A percentile compares a stretch with the other conserved stretches of the same genome.
These are phyloP conservation scores for Kickxella alabastrina DNA, from an alignment of 192 early-diverging fungal species.

Conservation along the genomic window DNA sequence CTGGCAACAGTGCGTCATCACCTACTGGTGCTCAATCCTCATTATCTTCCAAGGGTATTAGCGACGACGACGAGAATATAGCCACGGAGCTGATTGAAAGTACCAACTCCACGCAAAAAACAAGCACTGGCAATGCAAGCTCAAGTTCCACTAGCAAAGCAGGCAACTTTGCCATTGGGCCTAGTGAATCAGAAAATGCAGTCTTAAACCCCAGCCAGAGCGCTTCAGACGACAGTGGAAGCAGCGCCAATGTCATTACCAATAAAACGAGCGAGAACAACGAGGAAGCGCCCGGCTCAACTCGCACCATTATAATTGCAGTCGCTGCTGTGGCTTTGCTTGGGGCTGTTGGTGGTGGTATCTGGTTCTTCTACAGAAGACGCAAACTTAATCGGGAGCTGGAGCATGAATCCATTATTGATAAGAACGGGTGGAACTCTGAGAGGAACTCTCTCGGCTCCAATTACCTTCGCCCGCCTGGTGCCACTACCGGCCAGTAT, in stretches of 20 bases:
- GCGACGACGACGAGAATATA: no score
- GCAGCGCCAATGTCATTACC: neutral
- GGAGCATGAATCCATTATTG: neutral
- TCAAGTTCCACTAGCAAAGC: no score
- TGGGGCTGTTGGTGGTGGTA: neutral
- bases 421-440: constrained; percentile 8
- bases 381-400: neutral
- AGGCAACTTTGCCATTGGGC: no score
- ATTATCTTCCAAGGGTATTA: no score
- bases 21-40: no score
- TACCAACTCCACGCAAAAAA: no score
- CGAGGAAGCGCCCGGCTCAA: neutral
- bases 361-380: constrained; percentile 10
- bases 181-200: no score
- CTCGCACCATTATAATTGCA: neutral
- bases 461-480: neutral
- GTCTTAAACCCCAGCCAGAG: no score
- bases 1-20: no score
- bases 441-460: neutral
- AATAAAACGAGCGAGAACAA: neutral
- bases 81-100: no score
- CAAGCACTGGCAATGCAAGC: no score
- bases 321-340: neutral
- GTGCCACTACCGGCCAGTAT: no score
- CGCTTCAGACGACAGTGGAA: neutral